These are phyloP conservation scores for Cercospora sp. DNA, from an alignment of 2,329 filamentous ascomycete species.

Conservation along the genomic window DNA sequence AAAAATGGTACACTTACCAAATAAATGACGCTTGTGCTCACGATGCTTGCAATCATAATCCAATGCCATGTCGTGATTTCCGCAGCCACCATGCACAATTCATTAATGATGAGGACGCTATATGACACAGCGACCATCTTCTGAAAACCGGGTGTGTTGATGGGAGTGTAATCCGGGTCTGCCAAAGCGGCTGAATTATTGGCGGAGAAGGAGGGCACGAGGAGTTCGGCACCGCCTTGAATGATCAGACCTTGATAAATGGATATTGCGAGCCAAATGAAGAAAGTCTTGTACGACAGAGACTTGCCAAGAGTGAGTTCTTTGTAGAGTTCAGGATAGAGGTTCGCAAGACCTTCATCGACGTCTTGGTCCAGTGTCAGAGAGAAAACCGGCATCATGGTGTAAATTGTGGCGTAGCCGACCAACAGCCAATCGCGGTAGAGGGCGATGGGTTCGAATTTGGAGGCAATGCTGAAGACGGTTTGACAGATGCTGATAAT, in stretches of 20 bases:
- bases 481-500: slow-evolving; percentile 97
- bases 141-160: slow-evolving; percentile 36
- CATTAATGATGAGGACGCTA: slow-evolving; percentile 87
- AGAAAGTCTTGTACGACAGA: slow-evolving; percentile 90
- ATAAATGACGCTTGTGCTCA: slow-evolving; percentile 81
- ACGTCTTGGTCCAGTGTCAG: slow-evolving; percentile 94
- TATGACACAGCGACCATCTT: slow-evolving; percentile 87
- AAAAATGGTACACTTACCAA: slow-evolving; percentile 82
- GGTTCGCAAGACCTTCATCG: slow-evolving; percentile 85
- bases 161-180: slow-evolving; percentile 20
- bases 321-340: slow-evolving; percentile 97
- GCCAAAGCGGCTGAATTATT: slow-evolving; percentile 19
- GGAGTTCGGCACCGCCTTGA: slow-evolving; percentile 86
- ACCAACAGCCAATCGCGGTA: slow-evolving; percentile 98
- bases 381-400: slow-evolving; percentile 86
- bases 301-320: slow-evolving; percentile 88
- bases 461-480: slow-evolving; percentile 90
- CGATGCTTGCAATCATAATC: slow-evolving; percentile 79
- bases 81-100: slow-evolving; percentile 94
- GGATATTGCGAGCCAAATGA: slow-evolving; percentile 92
- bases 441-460: slow-evolving; percentile 89
- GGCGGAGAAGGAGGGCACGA: slow-evolving; percentile 68
- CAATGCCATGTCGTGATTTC: slow-evolving; percentile 97
- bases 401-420: slow-evolving; percentile 95
- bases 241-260: slow-evolving; percentile 96